Conservation (phyloP, 352 stramenopile genomes). For the Achlya hypogyna region DNA sequence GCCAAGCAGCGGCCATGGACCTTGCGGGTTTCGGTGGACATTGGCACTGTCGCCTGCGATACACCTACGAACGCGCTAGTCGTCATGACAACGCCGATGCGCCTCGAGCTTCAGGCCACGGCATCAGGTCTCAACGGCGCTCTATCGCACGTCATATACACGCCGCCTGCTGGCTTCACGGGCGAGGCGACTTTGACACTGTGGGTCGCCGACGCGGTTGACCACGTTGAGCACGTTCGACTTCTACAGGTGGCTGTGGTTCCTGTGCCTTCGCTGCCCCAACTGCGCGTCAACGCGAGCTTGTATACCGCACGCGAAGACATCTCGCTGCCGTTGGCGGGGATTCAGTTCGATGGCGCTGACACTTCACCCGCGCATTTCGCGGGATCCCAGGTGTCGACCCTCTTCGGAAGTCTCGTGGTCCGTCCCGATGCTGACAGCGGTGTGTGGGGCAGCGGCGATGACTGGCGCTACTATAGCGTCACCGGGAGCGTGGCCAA, state of each 20-base stretch:
- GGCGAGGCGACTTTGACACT: background rate
- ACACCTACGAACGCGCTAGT: background rate
- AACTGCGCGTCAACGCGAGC: background rate
- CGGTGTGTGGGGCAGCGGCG: background rate
- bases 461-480: slow-evolving; percentile 27
- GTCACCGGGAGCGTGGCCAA: slow-evolving; percentile 20
- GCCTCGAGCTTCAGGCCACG: background rate
- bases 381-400: background rate
- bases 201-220: background rate
- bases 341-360: background rate
- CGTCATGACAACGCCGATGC: background rate
- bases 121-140: background rate
- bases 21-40: background rate
- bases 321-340: background rate
- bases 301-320: slow-evolving; percentile 5
- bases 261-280: background rate
- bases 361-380: too few species aligned
- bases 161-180: background rate
- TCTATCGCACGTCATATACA: background rate
- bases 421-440: slow-evolving; percentile 3
- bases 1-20: background rate
- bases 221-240: background rate
- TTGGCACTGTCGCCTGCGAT: background rate
- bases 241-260: background rate
- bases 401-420: background rate